Evolutionary conservation across 2,329 filamentous ascomycete species (phyloP), one percentile per base, ranked within the genome.

Genomic region (Phaeosphaeriaceae sp.): DNA sequence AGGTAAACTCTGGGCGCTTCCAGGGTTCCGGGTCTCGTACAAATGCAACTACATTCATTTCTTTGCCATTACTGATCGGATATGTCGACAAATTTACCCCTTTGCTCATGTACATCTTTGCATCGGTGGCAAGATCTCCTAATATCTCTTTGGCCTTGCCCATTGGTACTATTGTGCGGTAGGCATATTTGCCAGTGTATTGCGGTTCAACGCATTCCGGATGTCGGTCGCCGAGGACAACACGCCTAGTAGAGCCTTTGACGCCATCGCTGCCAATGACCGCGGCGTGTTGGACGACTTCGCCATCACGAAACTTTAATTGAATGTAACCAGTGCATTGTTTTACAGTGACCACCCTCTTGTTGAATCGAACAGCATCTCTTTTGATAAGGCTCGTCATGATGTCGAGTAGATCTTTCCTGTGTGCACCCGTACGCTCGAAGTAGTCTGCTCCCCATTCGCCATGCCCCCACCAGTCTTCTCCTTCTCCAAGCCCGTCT

Each of bases 211-310:
- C 56, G 8, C 46, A 39, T 2, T 58, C 50, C 4, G 64, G 61
- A 18, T 59, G 51, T 13, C 41, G 36, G 3, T 56, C 47, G 1
- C 46, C 40, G 3, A 65, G 52, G 1, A 68, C 59, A 7, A 66
- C 49, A 2, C 60, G 41, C 35, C 65, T 44, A 3, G 59, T 54
- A 9, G 54, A 50, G 12, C 63, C 59, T 28, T 79, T 79, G 54
- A 81, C 76, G 2, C 79, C 79, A 54, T 81, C 79, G 45, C 75
- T 77, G 3, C 78, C 77, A 42, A 81, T 71, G 0, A 79, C 72
- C 42, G 73, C 67, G n/a, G 59, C 54, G 74, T 60, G 62, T 70
- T 74, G 32, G 57, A 63, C 49, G 64, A 62, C 72, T 66, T 61
- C 43, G 59, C 67, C 57, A 74, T 66, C 63, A 32, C 73, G 64